A percentile compares a stretch with the other conserved stretches of the same genome.
Evolutionary conservation across 1,284 basidiomycete genomes (phyloP).

Genomic region (Leccinum insigne): DNA sequence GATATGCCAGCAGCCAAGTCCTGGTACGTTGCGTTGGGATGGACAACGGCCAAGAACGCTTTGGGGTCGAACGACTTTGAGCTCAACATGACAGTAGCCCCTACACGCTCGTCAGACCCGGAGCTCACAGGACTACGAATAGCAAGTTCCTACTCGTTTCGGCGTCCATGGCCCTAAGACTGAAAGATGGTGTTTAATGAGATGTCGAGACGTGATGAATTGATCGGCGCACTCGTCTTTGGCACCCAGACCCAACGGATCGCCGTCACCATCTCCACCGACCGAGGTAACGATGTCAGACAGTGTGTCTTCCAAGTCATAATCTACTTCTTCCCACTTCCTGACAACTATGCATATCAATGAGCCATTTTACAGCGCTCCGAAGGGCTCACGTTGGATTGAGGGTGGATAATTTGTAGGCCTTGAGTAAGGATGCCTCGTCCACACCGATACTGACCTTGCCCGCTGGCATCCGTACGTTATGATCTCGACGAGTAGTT

Average conservation of each 20-base stretch:
- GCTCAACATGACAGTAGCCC: conserved; percentile 77
- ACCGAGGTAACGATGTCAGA: conserved; percentile 58
- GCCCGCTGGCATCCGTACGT: conserved; percentile 27
- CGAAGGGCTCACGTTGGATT: conserved; percentile 56
- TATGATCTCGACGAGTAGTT: background rate
- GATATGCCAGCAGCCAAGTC: conserved; percentile 80
- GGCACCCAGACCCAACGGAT: conserved; percentile 68
- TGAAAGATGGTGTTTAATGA: conserved; percentile 29
- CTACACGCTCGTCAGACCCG: conserved; percentile 40
- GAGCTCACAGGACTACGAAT: background rate
- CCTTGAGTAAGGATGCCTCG: conserved; percentile 71
- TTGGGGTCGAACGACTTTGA: conserved; percentile 98
- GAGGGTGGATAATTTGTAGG: conserved; percentile 71
- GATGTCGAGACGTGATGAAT: conserved; percentile 6
- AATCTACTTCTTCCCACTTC: conserved; percentile 80
- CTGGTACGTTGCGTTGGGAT: conserved; percentile 96
- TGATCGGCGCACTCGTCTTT: conserved; percentile 54
- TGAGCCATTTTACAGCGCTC: background rate
- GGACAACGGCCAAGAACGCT: conserved; percentile 86
- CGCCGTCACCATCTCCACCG: conserved; percentile 57
- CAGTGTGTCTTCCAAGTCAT: conserved; percentile 70
- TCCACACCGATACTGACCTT: conserved; percentile 68
- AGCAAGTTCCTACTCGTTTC: conserved; percentile 55
- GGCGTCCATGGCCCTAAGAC: conserved; percentile 67
- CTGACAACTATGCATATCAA: conserved; percentile 37